A percentile compares a stretch with the other conserved stretches of the same genome.
These are phyloP conservation scores for Diaporthe sp. DNA, from an alignment of 2,329 filamentous ascomycete genomes.

Conservation along the genomic window DNA sequence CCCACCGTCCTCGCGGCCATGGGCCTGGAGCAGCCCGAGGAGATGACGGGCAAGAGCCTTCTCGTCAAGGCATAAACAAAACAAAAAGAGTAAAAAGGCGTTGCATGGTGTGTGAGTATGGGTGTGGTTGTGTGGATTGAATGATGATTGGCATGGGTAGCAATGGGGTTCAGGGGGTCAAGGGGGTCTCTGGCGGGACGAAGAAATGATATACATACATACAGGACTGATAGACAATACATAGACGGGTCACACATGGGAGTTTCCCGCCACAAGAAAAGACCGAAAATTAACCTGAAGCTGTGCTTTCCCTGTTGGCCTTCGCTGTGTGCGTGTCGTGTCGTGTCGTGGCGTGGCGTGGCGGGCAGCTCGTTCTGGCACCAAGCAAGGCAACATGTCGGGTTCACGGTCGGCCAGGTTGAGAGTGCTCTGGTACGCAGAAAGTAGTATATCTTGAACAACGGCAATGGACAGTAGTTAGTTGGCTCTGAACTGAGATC, in stretches of 20 bases:
- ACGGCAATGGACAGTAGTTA: too few species aligned
- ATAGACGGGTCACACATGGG: constrained; percentile 3
- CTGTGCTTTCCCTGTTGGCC: not conserved
- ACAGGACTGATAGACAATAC: constrained; percentile 14
- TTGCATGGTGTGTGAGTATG: not conserved
- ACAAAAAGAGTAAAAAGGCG: not conserved
- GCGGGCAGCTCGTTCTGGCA: not conserved
- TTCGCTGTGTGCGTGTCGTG: not conserved
- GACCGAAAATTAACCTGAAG: not conserved
- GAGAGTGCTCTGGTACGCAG: not conserved
- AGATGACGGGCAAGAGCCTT: constrained; percentile 90
- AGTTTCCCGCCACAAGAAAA: not conserved
- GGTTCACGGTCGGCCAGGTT: not conserved
- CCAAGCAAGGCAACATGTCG: not conserved
- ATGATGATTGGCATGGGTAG: constrained; percentile 16
- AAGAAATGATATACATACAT: constrained; percentile 13
- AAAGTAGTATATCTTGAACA: not conserved
- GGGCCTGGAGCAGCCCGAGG: constrained; percentile 89
- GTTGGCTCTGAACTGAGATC: too few species aligned
- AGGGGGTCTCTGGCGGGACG: not conserved
- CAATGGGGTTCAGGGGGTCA: not conserved
- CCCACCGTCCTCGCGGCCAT: constrained; percentile 93
- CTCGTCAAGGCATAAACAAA: constrained; percentile 75
- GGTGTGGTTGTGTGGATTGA: constrained; percentile 4
- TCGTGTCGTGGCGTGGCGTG: not conserved